Conservation (phyloP, 768 basidiomycete species). For the Leucocoprinus sp. region DNA sequence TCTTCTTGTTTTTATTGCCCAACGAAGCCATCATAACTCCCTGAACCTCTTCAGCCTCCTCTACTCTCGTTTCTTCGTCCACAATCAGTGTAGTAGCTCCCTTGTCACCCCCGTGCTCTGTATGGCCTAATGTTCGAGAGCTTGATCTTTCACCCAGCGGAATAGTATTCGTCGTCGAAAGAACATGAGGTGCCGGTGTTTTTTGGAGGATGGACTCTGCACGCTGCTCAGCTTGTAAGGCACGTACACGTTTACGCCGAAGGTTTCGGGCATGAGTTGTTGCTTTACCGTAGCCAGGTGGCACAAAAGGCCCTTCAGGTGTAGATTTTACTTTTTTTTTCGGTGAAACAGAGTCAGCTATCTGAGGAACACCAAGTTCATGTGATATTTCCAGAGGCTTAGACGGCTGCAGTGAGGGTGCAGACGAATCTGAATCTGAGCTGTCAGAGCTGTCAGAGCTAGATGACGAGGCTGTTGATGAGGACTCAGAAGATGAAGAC, state of each 20-base stretch:
- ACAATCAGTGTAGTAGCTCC: conserved; percentile 11
- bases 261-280: conserved; percentile 49
- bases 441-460: conserved; percentile 12
- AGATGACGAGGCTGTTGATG: conserved; percentile 15
- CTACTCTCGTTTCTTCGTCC: conserved; percentile 11
- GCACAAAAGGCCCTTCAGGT: conserved; percentile 23
- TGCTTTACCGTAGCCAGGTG: conserved; percentile 54
- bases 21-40: conserved; percentile 43
- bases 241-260: conserved; percentile 43
- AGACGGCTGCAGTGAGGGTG: conserved; percentile 4
- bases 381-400: too few relatives aligned
- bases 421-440: conserved; percentile 10
- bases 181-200: conserved; percentile 17
- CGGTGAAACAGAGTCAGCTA: background rate
- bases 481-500: conserved; percentile 16
- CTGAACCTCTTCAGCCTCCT: conserved; percentile 3
- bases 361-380: too few relatives aligned
- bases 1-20: conserved; percentile 70
- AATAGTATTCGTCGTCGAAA: conserved; percentile 35
- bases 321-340: background rate
- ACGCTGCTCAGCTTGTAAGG: conserved; percentile 14
- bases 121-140: background rate
- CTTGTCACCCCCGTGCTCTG: conserved; percentile 4
- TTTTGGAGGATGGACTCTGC: conserved; percentile 16
- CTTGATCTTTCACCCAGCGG: conserved; percentile 26